Evolutionary conservation across 331 rosid genomes (phyloP), one percentile per base, ranked within the genome.

Genomic region (Quercus lobata): DNA sequence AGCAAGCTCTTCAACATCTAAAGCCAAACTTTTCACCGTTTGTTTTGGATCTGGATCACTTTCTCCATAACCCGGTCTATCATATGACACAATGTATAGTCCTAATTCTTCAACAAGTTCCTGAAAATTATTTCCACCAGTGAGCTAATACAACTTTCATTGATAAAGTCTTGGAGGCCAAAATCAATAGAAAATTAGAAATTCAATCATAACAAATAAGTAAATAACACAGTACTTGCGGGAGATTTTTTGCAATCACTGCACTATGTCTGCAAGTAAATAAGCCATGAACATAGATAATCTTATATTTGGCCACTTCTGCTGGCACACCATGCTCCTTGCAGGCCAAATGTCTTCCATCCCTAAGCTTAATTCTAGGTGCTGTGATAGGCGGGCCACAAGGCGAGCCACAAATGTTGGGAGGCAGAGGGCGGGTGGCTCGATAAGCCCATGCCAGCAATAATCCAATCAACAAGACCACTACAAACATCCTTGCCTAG

Each of bases 51-150:
- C 70, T 6, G 87, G 85, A 53, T 86, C 89, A 80, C 87, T 86
- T 71, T 86, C 87, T 41, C 85, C 87, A 49, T 83, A 86, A 55
- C 87, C 87, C 4, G 87, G 89, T 73, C 82, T 80, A 82, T 86
- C 89, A 27, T 83, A 83, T 4, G 87, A 81, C 18, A 86, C 81
- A 15, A 77, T 32, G 30, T 86, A 71, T 32, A 34, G 32, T n/a
- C 87, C 85, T 46, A 80, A 56, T 27, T 77, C 83, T 74, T 78
- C 73, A 27, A 83, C 14, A 65, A 77, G 19, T 56, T 86, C 84
- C 89, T 86, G 86, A 76, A 57, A 60, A 17, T 55, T 37, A 44
- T 41, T 49, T 52, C 15, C 35, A 80, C 29, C 32, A 62, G 5
- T 32, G 57, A 49, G 11, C 17, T 12, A 11, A 19, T 57, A 6